phyloP scores from a whole-genome alignment of 805 yeast genomes.

The Ogataea allantospora region DNA sequence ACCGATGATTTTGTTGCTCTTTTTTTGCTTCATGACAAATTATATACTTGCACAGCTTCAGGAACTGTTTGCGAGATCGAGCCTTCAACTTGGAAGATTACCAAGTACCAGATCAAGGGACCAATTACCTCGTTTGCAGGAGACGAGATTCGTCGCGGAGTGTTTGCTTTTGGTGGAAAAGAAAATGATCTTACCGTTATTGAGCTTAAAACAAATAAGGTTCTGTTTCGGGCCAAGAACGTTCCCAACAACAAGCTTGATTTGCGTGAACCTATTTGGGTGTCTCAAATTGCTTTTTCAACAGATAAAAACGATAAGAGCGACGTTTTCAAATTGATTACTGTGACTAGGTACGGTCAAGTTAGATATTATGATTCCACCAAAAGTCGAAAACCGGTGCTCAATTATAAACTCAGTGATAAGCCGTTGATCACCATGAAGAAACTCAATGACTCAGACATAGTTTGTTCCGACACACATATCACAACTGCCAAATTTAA shows the following conservation, averaged over 20 bases:
- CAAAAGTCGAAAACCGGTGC: slow-evolving; percentile 65
- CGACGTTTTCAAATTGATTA: slow-evolving; percentile 50
- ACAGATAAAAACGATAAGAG: slow-evolving; percentile 31
- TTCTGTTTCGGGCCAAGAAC: slow-evolving; percentile 71
- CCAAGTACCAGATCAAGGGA: slow-evolving; percentile 37
- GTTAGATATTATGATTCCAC: slow-evolving; percentile 69
- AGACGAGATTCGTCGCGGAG: slow-evolving; percentile 47
- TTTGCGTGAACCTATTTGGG: slow-evolving; percentile 80
- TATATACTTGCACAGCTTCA: slow-evolving; percentile 34
- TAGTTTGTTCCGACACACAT: slow-evolving; percentile 73
- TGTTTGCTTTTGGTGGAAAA: slow-evolving; percentile 84
- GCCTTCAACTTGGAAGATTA: slow-evolving; percentile 13
- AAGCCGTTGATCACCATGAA: slow-evolving; percentile 49
- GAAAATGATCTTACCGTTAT: slow-evolving; percentile 67
- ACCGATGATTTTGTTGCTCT: slow-evolving; percentile 41
- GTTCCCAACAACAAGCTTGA: slow-evolving; percentile 79
- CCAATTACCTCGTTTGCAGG: slow-evolving; percentile 48
- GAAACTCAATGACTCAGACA: slow-evolving; percentile 39
- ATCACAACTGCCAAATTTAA: slow-evolving; percentile 59
- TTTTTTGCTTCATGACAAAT: slow-evolving; percentile 24
- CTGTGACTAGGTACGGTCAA: slow-evolving; percentile 75
- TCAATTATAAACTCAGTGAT: slow-evolving; percentile 52
- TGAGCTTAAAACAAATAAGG: slow-evolving; percentile 32
- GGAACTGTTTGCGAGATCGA: slow-evolving; percentile 34
- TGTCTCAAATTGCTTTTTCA: slow-evolving; percentile 53